Conservation (phyloP, 306 rosid genomes). For the Cucumis hystrix region DNA sequence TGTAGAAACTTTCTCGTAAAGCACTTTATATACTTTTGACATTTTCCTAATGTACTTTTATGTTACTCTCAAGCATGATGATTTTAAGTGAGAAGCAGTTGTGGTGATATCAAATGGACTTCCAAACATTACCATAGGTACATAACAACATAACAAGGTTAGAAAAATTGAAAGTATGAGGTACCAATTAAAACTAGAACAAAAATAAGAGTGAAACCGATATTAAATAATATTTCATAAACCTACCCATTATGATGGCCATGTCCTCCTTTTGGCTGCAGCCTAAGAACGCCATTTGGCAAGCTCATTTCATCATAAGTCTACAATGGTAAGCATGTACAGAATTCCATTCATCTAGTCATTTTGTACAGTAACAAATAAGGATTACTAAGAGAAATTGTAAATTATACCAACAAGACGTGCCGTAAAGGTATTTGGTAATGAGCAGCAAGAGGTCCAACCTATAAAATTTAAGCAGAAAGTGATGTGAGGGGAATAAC, state of each 20-base stretch:
- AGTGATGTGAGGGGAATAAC: not conserved
- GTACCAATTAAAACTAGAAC: not conserved
- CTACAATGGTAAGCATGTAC: constrained; percentile 19
- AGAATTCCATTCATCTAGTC: not conserved
- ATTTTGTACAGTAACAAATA: not conserved
- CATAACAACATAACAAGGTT: not conserved
- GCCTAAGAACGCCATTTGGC: constrained; percentile 83
- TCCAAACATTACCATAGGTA: not conserved
- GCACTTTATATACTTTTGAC: not conserved
- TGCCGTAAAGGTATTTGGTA: constrained; percentile 87
- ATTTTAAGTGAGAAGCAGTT: not conserved
- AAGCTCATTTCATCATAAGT: constrained; percentile 89
- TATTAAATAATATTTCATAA: constrained; percentile 5
- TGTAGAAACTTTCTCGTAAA: not conserved
- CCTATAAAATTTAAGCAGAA: constrained; percentile 20
- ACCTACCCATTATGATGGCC: constrained; percentile 94
- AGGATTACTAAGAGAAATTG: not conserved
- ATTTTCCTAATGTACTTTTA: not conserved
- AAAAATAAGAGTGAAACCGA: not conserved
- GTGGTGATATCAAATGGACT: not conserved
- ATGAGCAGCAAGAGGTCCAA: constrained; percentile 91
- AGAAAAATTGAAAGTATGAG: not conserved
- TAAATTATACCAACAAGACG: constrained; percentile 49
- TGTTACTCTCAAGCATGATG: not conserved
- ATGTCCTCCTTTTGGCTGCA: constrained; percentile 84